phyloP scores from a whole-genome alignment of 2,329 filamentous ascomycete species.

The Colletotrichum cuscutae region DNA sequence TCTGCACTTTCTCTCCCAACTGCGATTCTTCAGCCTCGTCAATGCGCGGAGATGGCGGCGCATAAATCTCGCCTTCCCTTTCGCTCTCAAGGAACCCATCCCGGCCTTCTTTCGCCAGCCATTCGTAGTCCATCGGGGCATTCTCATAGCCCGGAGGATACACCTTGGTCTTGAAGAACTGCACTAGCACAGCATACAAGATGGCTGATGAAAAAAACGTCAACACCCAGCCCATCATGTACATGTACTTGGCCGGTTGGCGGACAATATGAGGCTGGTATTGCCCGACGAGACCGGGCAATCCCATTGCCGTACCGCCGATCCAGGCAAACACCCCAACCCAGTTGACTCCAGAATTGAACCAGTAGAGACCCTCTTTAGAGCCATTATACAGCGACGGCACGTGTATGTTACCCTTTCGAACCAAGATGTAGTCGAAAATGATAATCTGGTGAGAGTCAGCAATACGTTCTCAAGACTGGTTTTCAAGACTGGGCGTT shows the following conservation, averaged over 20 bases:
- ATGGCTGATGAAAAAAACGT: slow-evolving; percentile 41
- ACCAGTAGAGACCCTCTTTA: slow-evolving; percentile 44
- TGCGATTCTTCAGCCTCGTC: slow-evolving; percentile 21
- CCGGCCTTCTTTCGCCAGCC: slow-evolving; percentile 39
- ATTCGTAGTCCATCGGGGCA: slow-evolving; percentile 36
- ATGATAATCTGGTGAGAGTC: slow-evolving; percentile 40
- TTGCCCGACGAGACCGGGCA: slow-evolving; percentile 42
- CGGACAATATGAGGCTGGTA: slow-evolving; percentile 40
- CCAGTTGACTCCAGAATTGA: slow-evolving; percentile 46
- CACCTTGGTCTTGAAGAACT: slow-evolving; percentile 38
- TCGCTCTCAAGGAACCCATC: slow-evolving; percentile 41
- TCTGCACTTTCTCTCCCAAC: slow-evolving; percentile 16
- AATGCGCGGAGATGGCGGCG: slow-evolving; percentile 22
- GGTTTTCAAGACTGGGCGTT: too few relatives aligned
- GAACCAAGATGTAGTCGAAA: slow-evolving; percentile 46
- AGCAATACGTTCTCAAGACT: neutral
- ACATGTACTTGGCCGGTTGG: slow-evolving; percentile 41
- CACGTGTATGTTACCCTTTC: slow-evolving; percentile 46
- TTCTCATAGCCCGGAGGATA: slow-evolving; percentile 38
- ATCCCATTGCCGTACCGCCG: slow-evolving; percentile 38
- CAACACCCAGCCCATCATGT: slow-evolving; percentile 44
- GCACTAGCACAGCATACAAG: slow-evolving; percentile 38
- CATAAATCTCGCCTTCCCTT: slow-evolving; percentile 30
- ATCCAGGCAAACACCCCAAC: slow-evolving; percentile 40
- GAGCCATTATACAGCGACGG: slow-evolving; percentile 43